A percentile compares a stretch with the other conserved stretches of the same genome.
phyloP scores from a whole-genome alignment of 2,329 filamentous ascomycete genomes.

The Ophiostoma himal-ulmi region DNA sequence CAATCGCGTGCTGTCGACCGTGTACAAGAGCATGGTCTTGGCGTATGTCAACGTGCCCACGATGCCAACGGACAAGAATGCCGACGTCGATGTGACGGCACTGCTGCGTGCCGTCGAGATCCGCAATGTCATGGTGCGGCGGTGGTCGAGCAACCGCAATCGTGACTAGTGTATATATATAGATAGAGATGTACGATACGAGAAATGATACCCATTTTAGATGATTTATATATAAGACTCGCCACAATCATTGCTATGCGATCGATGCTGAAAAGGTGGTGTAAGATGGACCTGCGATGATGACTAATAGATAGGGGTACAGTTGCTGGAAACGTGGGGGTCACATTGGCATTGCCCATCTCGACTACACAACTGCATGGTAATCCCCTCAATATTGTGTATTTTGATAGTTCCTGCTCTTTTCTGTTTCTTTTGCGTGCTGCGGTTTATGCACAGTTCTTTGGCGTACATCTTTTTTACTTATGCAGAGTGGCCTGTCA shows the following conservation, averaged over 20 bases:
- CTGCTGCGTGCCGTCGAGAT: slow-evolving; percentile 67
- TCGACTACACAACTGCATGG: neutral
- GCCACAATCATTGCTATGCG: too few relatives aligned
- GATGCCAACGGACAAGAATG: slow-evolving; percentile 44
- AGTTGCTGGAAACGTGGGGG: neutral
- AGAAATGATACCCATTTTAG: neutral
- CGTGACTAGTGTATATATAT: slow-evolving; percentile 30
- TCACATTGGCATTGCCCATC: neutral
- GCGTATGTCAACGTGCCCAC: slow-evolving; percentile 88
- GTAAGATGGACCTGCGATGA: neutral
- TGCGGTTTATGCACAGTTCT: neutral
- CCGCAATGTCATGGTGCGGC: slow-evolving; percentile 71
- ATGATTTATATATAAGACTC: neutral
- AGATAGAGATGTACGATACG: neutral
- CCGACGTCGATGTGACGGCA: slow-evolving; percentile 43
- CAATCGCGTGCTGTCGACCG: slow-evolving; percentile 83
- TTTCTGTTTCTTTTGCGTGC: neutral
- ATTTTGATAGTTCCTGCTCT: neutral
- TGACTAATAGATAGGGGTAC: neutral
- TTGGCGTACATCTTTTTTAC: neutral
- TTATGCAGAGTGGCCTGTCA: neutral
- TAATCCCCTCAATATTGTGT: neutral
- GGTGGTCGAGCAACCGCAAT: slow-evolving; percentile 81
- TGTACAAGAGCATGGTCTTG: slow-evolving; percentile 81
- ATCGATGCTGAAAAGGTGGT: neutral